Evolutionary conservation across 2,329 filamentous ascomycete genomes (phyloP).

Genomic region (Monilinia laxa): DNA sequence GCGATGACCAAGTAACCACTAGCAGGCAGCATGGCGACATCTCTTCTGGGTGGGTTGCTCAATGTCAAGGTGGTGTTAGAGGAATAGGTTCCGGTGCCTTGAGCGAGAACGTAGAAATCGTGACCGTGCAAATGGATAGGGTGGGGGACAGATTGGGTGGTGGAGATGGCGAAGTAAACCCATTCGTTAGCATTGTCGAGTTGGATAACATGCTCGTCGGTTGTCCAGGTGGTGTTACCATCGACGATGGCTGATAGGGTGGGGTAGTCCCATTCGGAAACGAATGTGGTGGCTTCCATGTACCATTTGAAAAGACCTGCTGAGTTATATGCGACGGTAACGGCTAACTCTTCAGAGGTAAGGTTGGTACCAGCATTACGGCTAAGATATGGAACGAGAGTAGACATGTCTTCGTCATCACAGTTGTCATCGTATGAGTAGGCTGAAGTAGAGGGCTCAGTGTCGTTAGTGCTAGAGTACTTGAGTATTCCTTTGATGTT

Average conservation of each 20-base stretch:
- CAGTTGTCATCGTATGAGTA: constrained; percentile 34
- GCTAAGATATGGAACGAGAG: constrained; percentile 35
- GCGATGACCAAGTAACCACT: constrained; percentile 29
- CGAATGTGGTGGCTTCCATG: constrained; percentile 49
- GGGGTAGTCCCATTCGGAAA: constrained; percentile 49
- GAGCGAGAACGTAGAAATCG: constrained; percentile 47
- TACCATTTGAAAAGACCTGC: constrained; percentile 47
- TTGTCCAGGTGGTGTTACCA: constrained; percentile 33
- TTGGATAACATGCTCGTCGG: constrained; percentile 31
- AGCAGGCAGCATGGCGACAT: constrained; percentile 48
- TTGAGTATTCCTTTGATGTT: constrained; percentile 49
- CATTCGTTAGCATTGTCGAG: constrained; percentile 35
- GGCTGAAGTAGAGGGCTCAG: constrained; percentile 36
- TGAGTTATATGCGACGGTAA: constrained; percentile 28
- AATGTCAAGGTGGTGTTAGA: constrained; percentile 34
- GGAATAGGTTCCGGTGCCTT: constrained; percentile 44
- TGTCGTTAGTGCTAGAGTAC: constrained; percentile 45
- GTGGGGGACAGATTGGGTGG: constrained; percentile 33
- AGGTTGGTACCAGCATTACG: constrained; percentile 25
- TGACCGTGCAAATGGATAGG: constrained; percentile 51
- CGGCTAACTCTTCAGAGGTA: constrained; percentile 25
- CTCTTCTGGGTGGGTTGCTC: constrained; percentile 50
- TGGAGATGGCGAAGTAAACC: constrained; percentile 39
- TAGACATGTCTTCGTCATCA: constrained; percentile 36
- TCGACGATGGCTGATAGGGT: constrained; percentile 41